Evolutionary conservation across 2,329 filamentous ascomycete genomes (phyloP), one percentile per base, ranked within the genome.

Genomic region (Sodiomyces alkalinus): DNA sequence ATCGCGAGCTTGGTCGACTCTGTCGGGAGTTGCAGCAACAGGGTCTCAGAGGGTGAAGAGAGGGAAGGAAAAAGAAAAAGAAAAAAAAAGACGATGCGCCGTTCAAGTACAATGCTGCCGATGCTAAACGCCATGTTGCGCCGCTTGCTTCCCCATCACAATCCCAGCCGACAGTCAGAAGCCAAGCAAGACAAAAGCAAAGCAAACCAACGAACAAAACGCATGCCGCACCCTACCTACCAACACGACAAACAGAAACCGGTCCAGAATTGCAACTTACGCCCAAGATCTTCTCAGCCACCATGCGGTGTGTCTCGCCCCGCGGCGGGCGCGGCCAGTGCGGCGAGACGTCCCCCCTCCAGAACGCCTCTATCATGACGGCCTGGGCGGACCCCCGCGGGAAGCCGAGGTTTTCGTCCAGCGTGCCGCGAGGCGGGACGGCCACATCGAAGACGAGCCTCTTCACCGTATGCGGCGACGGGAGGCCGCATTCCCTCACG

Each of bases 191-290:
- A n/a, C n/a, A n/a, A n/a, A n/a, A n/a, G n/a, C n/a, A n/a, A n/a
- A n/a, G n/a, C n/a, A n/a, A n/a, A n/a, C n/a, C 35, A 26, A 38
- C 32, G 29, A 38, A 38, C 31, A 38, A 36, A 31, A 31, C 36
- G n/a, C n/a, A n/a, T n/a, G n/a, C n/a, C n/a, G n/a, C n/a, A n/a
- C n/a, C n/a, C n/a, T n/a, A n/a, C n/a, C n/a, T n/a, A n/a, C n/a
- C n/a, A n/a, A n/a, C n/a, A n/a, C n/a, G n/a, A n/a, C n/a, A n/a
- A n/a, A n/a, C n/a, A n/a, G n/a, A n/a, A n/a, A n/a, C n/a, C n/a
- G n/a, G n/a, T n/a, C n/a, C n/a, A n/a, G n/a, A n/a, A n/a, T n/a
- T n/a, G n/a, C n/a, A n/a, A n/a, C n/a, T n/a, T n/a, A n/a, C n/a
- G n/a, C n/a, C n/a, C n/a, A n/a, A n/a, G 17, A 38, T 28, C 33